phyloP scores from a whole-genome alignment of 2,329 filamentous ascomycete genomes.

The Cladosporium sp. region DNA sequence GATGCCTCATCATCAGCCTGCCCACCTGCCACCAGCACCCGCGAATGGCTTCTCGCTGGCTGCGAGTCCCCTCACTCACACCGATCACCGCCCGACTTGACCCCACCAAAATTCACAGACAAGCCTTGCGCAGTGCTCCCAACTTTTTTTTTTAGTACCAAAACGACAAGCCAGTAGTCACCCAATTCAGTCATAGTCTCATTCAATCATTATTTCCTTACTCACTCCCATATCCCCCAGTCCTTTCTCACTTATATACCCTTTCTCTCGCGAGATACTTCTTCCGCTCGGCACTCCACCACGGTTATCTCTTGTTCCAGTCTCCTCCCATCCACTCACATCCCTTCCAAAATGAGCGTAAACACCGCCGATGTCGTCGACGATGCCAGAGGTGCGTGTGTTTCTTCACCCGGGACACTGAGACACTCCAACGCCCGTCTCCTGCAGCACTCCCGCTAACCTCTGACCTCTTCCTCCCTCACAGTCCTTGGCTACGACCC shows the following conservation, averaged over 20 bases:
- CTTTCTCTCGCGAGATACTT: neutral
- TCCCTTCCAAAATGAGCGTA: conserved; percentile 6
- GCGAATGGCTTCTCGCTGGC: too few species aligned
- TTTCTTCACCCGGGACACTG: neutral
- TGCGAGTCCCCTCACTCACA: too few species aligned
- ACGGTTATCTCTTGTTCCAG: neutral
- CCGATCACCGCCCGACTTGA: too few species aligned
- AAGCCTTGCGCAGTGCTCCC: neutral
- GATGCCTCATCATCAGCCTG: too few species aligned
- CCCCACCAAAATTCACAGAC: neutral
- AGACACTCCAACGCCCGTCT: neutral
- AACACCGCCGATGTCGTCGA: conserved; percentile 6
- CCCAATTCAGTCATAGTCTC: neutral
- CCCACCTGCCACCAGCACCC: too few species aligned
- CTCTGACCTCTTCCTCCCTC: conserved; percentile 36
- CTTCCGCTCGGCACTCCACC: neutral
- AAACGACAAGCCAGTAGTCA: neutral
- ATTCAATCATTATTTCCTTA: neutral
- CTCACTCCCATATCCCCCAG: neutral
- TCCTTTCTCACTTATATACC: neutral
- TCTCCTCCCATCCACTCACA: neutral
- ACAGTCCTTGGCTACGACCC: conserved; percentile 60
- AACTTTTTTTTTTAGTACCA: neutral
- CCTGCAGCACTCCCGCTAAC: neutral
- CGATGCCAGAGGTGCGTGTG: conserved; percentile 12